Percentiles rank a stretch among this genome's conserved stretches.
phyloP scores from a whole-genome alignment of 2,329 filamentous ascomycete species.

The Pestalotiopsis sp. region DNA sequence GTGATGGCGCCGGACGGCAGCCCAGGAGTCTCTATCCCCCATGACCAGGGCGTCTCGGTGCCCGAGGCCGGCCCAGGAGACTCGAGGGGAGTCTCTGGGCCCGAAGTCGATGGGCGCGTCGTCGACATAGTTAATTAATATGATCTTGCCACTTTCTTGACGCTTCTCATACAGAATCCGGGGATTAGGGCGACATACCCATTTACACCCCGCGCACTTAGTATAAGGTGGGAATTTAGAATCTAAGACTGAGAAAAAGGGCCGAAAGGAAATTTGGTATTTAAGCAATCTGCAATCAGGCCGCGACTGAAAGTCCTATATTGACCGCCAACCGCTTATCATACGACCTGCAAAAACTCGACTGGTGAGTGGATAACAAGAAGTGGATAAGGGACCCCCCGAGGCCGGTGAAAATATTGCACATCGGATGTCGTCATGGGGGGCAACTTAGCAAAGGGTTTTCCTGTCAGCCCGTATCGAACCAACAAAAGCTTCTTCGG shows the following conservation, averaged over 20 bases:
- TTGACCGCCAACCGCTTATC: background rate
- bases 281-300: background rate
- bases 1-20: constrained; percentile 6
- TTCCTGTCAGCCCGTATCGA: no score
- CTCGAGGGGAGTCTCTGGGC: background rate
- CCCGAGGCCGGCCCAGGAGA: background rate
- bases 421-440: background rate
- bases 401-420: background rate
- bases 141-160: background rate
- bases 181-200: background rate
- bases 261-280: background rate
- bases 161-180: background rate
- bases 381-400: background rate
- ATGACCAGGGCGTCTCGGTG: background rate
- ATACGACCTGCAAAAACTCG: background rate
- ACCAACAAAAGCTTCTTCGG: no score
- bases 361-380: background rate
- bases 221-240: background rate
- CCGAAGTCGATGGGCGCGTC: background rate
- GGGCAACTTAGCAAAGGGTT: background rate
- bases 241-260: background rate
- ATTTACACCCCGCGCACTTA: background rate
- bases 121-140: background rate
- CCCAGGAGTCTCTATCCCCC: background rate
- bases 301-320: background rate